These are phyloP conservation scores for Urostyla sp. DNA, from an alignment of 73 alveolate species.

Conservation along the genomic window DNA sequence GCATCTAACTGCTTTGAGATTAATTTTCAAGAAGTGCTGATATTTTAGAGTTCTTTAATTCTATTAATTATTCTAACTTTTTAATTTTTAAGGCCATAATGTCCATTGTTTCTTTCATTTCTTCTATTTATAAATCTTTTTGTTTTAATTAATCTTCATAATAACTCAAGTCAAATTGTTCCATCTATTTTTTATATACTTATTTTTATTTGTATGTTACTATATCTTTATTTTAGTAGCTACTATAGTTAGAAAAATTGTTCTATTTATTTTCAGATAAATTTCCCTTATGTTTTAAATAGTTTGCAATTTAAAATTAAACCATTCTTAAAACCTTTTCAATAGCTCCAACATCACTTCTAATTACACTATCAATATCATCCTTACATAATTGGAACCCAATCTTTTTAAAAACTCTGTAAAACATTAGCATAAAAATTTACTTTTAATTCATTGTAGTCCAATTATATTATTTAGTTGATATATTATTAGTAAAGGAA, in stretches of 20 bases:
- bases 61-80: slow-evolving; percentile 64
- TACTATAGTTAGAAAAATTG: neutral
- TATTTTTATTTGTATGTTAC: neutral
- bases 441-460: slow-evolving; percentile 67
- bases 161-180: slow-evolving; percentile 19
- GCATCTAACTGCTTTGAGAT: neutral
- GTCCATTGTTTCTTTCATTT: slow-evolving; percentile 68
- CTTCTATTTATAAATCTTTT: slow-evolving; percentile 61
- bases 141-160: slow-evolving; percentile 38
- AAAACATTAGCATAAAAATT: neutral
- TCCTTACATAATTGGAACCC: slow-evolving; percentile 63
- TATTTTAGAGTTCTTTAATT: slow-evolving; percentile 63
- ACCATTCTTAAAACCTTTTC: slow-evolving; percentile 73
- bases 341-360: slow-evolving; percentile 74
- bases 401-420: slow-evolving; percentile 71
- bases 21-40: slow-evolving; percentile 42
- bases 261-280: neutral
- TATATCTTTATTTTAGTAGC: neutral
- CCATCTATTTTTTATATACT: neutral
- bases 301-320: slow-evolving; percentile 44
- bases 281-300: neutral
- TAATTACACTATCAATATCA: slow-evolving; percentile 59
- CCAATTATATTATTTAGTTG: slow-evolving; percentile 75
- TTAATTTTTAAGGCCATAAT: slow-evolving; percentile 71
- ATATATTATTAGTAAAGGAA: slow-evolving; percentile 68